Percentiles rank a stretch among this genome's conserved stretches.
Conservation (phyloP, 257 asterid species). For the Solanum pimpinellifolium region DNA sequence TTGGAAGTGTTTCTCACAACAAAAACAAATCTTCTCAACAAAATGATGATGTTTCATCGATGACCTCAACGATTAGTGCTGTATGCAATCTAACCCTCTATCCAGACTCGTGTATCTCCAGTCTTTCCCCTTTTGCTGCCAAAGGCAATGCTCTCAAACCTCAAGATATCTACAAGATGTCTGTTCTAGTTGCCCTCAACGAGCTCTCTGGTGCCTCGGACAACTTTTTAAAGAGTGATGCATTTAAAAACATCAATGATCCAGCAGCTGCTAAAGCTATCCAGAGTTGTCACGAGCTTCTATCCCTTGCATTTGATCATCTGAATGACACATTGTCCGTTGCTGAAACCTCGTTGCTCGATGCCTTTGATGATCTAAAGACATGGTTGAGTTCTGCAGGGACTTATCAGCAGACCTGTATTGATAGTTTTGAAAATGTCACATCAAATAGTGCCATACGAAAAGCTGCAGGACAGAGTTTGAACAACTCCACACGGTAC, state of each 20-base stretch:
- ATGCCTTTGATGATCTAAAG: slow-evolving; percentile 32
- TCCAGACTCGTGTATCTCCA: slow-evolving; percentile 46
- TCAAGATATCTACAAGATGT: slow-evolving; percentile 27
- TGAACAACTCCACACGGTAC: slow-evolving; percentile 43
- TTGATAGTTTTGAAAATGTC: slow-evolving; percentile 30
- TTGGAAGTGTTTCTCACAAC: slow-evolving; percentile 39
- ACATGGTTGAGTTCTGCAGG: slow-evolving; percentile 85
- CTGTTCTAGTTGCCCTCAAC: slow-evolving; percentile 38
- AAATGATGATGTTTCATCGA: neutral
- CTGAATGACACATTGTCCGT: slow-evolving; percentile 42
- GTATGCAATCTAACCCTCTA: slow-evolving; percentile 30
- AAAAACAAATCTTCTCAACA: slow-evolving; percentile 7
- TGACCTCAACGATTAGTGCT: slow-evolving; percentile 24
- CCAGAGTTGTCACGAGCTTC: slow-evolving; percentile 38
- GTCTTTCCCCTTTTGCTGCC: slow-evolving; percentile 25
- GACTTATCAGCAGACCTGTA: slow-evolving; percentile 64
- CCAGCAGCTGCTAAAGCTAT: slow-evolving; percentile 21
- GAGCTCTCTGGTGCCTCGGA: slow-evolving; percentile 38
- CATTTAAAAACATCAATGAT: slow-evolving; percentile 21
- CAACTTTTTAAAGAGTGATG: slow-evolving; percentile 6
- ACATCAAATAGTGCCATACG: neutral
- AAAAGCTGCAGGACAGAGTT: neutral
- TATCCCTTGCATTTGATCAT: slow-evolving; percentile 43
- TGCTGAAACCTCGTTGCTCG: slow-evolving; percentile 1
- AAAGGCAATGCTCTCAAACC: slow-evolving; percentile 24